Base-by-base conservation (phyloP, 2,329 filamentous ascomycete species). In the Colletotrichum australisinense region DNA sequence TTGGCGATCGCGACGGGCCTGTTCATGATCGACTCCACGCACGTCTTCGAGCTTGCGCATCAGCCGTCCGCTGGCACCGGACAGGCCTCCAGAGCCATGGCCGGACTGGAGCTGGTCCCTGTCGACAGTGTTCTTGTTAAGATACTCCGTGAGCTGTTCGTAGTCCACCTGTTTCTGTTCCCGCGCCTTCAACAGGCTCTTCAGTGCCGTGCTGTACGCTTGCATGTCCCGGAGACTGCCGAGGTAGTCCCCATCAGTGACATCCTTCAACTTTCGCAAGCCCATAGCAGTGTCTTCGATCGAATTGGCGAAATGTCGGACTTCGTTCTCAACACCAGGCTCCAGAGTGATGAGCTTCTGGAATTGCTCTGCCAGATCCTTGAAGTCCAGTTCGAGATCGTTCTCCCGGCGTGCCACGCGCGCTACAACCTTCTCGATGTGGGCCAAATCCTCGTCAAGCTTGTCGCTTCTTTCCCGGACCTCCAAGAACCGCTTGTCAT, bases 151-250 rank as follows among this genome's bases (percentile, higher is more conserved):
- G 42, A 99, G 88, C 76, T 95, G 95, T 84, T 99, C 97, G 79
- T 96, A 98, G 85, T 99, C 97, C 71, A 99, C 93, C 82, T 99
- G 97, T 82, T 99, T 99, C 85, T 97, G 95, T 85, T 99, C 97
- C 46, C 97, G 93, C 1, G 94, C 94, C 82, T 97, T 97, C 75
- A 99, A 91, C 5, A 99, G 91, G 28, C 91, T 89, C 83, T 97
- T 97, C 59, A 98, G 87, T 0, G 95, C 93, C n/a, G 90, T 86
- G 76, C 95, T 96, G 83, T 98, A 99, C 30, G 95, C 93, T 78
- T 97, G 94, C 95, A 98, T 98, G 84, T 99, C 97, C 63, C 95
- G 92, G 66, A 99, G 88, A 68, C 93, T 96, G 76, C 95, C 94
- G 1, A 99, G 91, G 81, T 99, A 99, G 83, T 98, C 95, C 79